These are phyloP conservation scores for Penicillium macrosclerotiorum DNA, from an alignment of 495 filamentous ascomycete species.

Conservation along the genomic window DNA sequence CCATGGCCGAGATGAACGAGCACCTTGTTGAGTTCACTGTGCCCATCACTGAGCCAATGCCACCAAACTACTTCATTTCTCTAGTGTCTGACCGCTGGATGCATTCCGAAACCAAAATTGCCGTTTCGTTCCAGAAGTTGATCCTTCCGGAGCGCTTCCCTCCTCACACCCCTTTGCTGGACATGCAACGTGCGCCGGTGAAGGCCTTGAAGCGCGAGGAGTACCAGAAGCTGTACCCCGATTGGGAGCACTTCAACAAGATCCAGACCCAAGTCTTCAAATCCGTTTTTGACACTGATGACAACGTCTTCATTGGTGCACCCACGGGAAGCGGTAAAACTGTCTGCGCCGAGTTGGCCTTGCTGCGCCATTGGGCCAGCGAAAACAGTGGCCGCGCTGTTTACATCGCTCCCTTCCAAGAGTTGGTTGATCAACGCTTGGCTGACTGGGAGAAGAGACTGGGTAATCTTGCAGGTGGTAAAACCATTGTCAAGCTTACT, in stretches of 20 bases:
- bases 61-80: constrained; percentile 96
- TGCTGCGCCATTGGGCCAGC: constrained; percentile 81
- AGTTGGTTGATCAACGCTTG: constrained; percentile 76
- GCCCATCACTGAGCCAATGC: constrained; percentile 95
- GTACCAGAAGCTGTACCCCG: constrained; percentile 75
- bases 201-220: constrained; percentile 84
- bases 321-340: constrained; percentile 95
- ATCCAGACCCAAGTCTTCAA: constrained; percentile 97
- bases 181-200: constrained; percentile 87
- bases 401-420: constrained; percentile 95
- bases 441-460: constrained; percentile 84
- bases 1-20: constrained; percentile 76
- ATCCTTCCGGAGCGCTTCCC: constrained; percentile 94
- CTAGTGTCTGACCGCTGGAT: constrained; percentile 95
- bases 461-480: constrained; percentile 70
- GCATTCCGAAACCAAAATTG: constrained; percentile 91
- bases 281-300: constrained; percentile 81
- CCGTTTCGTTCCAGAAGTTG: constrained; percentile 91
- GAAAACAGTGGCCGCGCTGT: constrained; percentile 74
- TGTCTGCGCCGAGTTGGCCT: constrained; percentile 89
- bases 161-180: constrained; percentile 83
- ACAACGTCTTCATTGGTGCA: constrained; percentile 88
- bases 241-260: constrained; percentile 92
- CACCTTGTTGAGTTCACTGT: constrained; percentile 98
- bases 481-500: constrained; percentile 89